Percentiles rank a stretch among this genome's conserved stretches.
Evolutionary conservation across 495 filamentous ascomycete species (phyloP).

Genomic region (Talaromyces thailandensis): DNA sequence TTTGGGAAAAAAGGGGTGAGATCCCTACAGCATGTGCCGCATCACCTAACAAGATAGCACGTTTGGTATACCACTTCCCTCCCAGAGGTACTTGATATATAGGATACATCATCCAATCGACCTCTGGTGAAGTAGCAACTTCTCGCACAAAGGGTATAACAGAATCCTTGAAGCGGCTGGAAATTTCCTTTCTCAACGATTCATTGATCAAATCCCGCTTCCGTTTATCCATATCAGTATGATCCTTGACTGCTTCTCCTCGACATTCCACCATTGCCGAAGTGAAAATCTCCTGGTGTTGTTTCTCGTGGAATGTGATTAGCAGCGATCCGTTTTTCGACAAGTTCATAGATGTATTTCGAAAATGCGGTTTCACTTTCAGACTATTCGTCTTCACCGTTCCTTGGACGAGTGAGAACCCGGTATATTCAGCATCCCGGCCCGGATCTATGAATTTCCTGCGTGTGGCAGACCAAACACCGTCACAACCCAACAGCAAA

Average conservation of each 20-base stretch:
- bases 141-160: conserved; percentile 39
- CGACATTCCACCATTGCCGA: conserved; percentile 44
- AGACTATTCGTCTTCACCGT: conserved; percentile 18
- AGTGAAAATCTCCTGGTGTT: conserved; percentile 39
- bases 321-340: conserved; percentile 47
- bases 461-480: conserved; percentile 51
- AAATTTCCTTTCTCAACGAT: conserved; percentile 33
- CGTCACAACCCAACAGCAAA: conserved; percentile 53
- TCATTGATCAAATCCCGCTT: conserved; percentile 6
- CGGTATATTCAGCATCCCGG: conserved; percentile 43
- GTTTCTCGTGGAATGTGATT: conserved; percentile 39
- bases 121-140: conserved; percentile 20
- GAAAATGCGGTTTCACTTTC: conserved; percentile 19
- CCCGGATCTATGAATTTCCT: conserved; percentile 42
- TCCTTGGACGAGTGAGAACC: conserved; percentile 47
- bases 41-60: conserved; percentile 46
- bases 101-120: conserved; percentile 51
- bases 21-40: conserved; percentile 50
- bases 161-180: conserved; percentile 33
- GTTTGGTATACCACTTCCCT: conserved; percentile 40
- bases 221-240: conserved; percentile 31
- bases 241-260: conserved; percentile 27
- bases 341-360: conserved; percentile 38
- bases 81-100: conserved; percentile 46
- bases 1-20: not conserved